phyloP scores from a whole-genome alignment of 2,329 filamentous ascomycete species.

The Apiospora hydei region DNA sequence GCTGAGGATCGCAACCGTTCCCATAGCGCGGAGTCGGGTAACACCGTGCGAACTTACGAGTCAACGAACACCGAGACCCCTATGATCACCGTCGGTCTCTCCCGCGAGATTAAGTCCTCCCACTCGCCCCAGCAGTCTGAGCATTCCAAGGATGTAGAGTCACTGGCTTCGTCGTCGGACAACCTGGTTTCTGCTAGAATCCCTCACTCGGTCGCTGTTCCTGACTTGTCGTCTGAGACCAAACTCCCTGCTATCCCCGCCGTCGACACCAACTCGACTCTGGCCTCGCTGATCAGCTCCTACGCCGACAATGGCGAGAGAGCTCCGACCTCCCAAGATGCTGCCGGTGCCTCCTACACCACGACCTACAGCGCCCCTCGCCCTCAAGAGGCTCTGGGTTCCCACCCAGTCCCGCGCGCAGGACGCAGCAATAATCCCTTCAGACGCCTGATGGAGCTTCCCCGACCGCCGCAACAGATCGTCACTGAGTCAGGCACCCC shows the following conservation, averaged over 20 bases:
- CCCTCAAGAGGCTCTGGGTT: constrained; percentile 11
- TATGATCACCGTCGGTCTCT: not conserved
- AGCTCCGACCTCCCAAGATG: not conserved
- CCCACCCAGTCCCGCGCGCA: constrained; percentile 3
- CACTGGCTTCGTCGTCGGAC: not conserved
- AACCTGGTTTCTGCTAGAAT: not conserved
- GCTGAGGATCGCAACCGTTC: not conserved
- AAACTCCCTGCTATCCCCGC: not conserved
- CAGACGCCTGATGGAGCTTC: not conserved
- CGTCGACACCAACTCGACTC: not conserved
- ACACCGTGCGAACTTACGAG: not conserved
- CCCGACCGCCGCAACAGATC: not conserved
- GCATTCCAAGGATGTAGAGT: not conserved
- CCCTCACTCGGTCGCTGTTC: constrained; percentile 13
- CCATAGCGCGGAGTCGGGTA: not conserved
- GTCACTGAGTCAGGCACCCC: constrained; percentile 24
- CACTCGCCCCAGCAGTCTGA: not conserved
- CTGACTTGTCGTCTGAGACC: constrained; percentile 17
- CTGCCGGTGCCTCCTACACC: not conserved
- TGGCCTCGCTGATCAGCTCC: constrained; percentile 16
- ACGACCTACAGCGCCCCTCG: not conserved
- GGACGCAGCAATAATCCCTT: not conserved
- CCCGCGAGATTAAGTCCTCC: not conserved
- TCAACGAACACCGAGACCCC: not conserved
- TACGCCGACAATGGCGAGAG: constrained; percentile 8